A percentile compares a stretch with the other conserved stretches of the same genome.
phyloP scores from a whole-genome alignment of 176 grass and related monocot species.

The sorghum (Sorghum bicolor) region DNA sequence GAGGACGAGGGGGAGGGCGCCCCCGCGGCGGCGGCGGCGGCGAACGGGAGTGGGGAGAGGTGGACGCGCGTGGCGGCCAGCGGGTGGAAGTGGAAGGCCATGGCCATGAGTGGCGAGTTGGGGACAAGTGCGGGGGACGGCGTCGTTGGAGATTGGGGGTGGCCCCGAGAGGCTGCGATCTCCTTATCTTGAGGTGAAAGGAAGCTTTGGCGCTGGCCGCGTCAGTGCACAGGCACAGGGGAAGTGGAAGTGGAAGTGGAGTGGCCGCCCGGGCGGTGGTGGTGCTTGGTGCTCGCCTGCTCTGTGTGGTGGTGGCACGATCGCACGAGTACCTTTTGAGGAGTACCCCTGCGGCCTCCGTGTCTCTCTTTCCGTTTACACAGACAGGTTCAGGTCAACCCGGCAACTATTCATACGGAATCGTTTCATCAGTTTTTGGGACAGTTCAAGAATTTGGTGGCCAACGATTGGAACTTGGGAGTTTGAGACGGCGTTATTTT shows the following conservation, averaged over 20 bases:
- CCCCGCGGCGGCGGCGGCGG: not conserved
- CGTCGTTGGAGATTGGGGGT: not conserved
- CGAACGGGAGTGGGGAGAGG: not conserved
- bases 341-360: not conserved
- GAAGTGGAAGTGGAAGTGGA: not conserved
- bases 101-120: slow-evolving; percentile 26
- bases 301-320: not conserved
- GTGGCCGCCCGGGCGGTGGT: not conserved
- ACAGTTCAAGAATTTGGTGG: no score
- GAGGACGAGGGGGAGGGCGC: not conserved
- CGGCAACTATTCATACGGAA: no score
- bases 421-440: no score
- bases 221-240: not conserved
- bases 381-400: not conserved
- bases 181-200: slow-evolving; percentile 24
- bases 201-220: not conserved
- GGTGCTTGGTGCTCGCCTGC: not conserved
- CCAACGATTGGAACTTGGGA: no score
- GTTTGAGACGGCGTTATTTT: no score
- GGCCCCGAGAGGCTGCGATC: not conserved
- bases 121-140: not conserved
- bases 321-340: not conserved
- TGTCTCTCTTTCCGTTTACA: not conserved
- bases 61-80: slow-evolving; percentile 36
- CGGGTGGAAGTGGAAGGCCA: slow-evolving; percentile 44